Base-by-base conservation (phyloP, 805 yeast genomes). In the Yarrowia sp. region DNA sequence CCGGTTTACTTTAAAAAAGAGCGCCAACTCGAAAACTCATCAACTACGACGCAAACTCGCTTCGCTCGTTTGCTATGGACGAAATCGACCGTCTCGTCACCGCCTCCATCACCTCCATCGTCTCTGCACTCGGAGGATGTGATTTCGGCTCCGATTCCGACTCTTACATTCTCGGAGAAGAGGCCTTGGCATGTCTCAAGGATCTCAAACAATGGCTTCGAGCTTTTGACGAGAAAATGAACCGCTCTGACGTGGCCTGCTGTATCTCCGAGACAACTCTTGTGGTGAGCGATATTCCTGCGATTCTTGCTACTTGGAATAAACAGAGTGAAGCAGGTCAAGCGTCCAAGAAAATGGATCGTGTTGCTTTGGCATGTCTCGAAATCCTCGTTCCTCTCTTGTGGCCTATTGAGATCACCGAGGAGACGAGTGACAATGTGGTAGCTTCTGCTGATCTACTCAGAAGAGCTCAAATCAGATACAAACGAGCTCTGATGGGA, bases 181-280 rank as follows among this genome's bases (percentile, higher is more conserved):
- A 93, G 71, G 96, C 96, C 35, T 69, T 82, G 35, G 92, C 92
- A 0, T 91, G 98, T 75, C 76, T 95, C 36, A 87, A 89, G 69
- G 99, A 95, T 75, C 75, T 95, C 67, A 91, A 90, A 73, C 81
- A 89, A 69, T 93, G 98, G 97, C 82, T 95, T 64, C 86, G 85
- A 69, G 80, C 88, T 0, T 92, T 90, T 51, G 98, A 93, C 74
- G 95, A 90, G 65, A 81, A 81, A 47, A 81, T 84, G 62, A 80
- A 84, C 63, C 79, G 86, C 14, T 87, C 86, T 80, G 91, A 88
- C 67, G 97, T 93, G 5, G 96, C 97, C 0, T 80, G 89, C 60
- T 96, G 97, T 0, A 87, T 96, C 68, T 89, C 91, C 5, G 93
- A 89, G 64, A 85, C 89, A 13, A 88, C 88, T 0, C 78, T 95